These are phyloP conservation scores for Aspergillus wentii DNA, from an alignment of 495 filamentous ascomycete species.

Conservation along the genomic window DNA sequence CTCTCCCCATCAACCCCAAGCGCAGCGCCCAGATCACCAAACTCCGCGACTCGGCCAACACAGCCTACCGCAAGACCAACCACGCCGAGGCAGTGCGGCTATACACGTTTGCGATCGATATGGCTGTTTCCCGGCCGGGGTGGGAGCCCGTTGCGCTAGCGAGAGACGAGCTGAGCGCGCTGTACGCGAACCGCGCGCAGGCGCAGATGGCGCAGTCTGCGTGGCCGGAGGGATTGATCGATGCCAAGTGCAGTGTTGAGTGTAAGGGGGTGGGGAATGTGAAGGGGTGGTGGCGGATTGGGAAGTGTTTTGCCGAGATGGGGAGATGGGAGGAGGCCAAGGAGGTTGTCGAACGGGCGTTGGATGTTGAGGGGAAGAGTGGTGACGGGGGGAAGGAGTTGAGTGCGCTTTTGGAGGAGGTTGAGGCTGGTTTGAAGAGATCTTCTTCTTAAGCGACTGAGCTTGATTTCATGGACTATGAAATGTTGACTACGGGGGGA, in stretches of 20 bases:
- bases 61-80: slow-evolving; percentile 69
- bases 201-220: slow-evolving; percentile 72
- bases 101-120: slow-evolving; percentile 79
- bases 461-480: too few relatives aligned
- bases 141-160: slow-evolving; percentile 86
- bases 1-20: slow-evolving; percentile 79
- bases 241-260: slow-evolving; percentile 88
- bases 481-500: too few relatives aligned
- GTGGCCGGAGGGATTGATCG: slow-evolving; percentile 78
- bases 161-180: slow-evolving; percentile 70
- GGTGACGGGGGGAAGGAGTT: slow-evolving; percentile 57
- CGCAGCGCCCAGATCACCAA: slow-evolving; percentile 80
- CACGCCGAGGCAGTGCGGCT: slow-evolving; percentile 71
- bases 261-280: slow-evolving; percentile 79
- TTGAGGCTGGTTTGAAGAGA: slow-evolving; percentile 45
- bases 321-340: slow-evolving; percentile 75
- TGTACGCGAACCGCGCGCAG: slow-evolving; percentile 88
- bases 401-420: slow-evolving; percentile 61
- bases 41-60: slow-evolving; percentile 83
- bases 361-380: slow-evolving; percentile 81
- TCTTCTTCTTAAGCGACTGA: neutral
- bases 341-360: slow-evolving; percentile 62
- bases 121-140: slow-evolving; percentile 72
- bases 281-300: slow-evolving; percentile 90
- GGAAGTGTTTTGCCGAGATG: slow-evolving; percentile 86